A percentile compares a stretch with the other conserved stretches of the same genome.
These are phyloP conservation scores for Salvia hispanica DNA, from an alignment of 257 asterid genomes.

Conservation along the genomic window DNA sequence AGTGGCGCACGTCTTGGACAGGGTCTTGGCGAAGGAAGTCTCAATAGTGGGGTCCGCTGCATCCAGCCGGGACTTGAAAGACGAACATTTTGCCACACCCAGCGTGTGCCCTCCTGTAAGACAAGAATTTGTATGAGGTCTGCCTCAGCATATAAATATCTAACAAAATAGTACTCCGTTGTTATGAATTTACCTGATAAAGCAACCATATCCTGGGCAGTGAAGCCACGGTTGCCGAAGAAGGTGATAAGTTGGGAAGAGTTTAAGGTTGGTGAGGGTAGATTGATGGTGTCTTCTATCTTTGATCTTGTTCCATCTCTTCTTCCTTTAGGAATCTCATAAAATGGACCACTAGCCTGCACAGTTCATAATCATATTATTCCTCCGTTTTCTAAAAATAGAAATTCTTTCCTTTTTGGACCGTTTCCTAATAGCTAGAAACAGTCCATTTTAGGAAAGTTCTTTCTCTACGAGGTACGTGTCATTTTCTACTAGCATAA, in stretches of 20 bases:
- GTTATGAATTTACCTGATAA: slow-evolving; percentile 53
- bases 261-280: slow-evolving; percentile 78
- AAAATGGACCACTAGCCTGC: slow-evolving; percentile 87
- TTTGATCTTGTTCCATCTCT: slow-evolving; percentile 81
- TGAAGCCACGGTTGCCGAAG: slow-evolving; percentile 80
- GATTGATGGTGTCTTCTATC: slow-evolving; percentile 78
- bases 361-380: no score
- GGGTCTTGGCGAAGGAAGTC: slow-evolving; percentile 53
- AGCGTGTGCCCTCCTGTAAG: slow-evolving; percentile 77
- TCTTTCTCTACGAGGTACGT: no score
- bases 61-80: slow-evolving; percentile 67
- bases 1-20: slow-evolving; percentile 61
- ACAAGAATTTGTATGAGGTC: no score
- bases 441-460: no score
- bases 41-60: slow-evolving; percentile 66
- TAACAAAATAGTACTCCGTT: neutral
- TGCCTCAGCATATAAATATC: no score
- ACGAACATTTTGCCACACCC: slow-evolving; percentile 86
- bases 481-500: no score
- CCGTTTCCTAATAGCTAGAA: no score
- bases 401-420: no score
- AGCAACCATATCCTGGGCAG: slow-evolving; percentile 86
- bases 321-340: slow-evolving; percentile 81
- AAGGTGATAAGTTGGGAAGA: slow-evolving; percentile 63
- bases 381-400: no score